Base-by-base conservation (phyloP, 1,139 yeast species). In the Hyphopichia burtonii region DNA sequence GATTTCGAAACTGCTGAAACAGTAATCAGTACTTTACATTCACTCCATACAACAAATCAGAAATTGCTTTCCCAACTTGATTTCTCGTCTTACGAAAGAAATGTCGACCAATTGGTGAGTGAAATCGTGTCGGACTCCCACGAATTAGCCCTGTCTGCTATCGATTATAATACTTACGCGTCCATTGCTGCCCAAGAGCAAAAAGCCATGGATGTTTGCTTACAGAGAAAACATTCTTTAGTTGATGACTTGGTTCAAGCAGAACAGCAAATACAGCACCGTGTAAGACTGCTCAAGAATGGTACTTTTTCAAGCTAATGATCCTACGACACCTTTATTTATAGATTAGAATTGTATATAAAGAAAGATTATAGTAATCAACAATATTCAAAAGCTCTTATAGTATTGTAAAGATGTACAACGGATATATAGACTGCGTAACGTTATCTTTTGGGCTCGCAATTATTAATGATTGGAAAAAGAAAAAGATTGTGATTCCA, bases 241-340 rank as follows among this genome's bases (percentile, higher is more conserved):
- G 76, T 72, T 20, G 72, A 74, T 42, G 49, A 42, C 4, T 50
- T 77, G 27, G 60, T 63, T 2, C 61, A 60, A 30, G 71, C 71
- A 0, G 80, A 75, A 41, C 58, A 64, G 19, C 45, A 40, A 10
- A 68, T 63, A 1, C 71, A 63, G 51, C 67, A 57, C 38, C 51
- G 56, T 37, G 37, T 39, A 10, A 25, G 38, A 6, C 17, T 18
- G 33, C 11, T 36, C 11, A 36, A 30, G 10, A 28, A 14, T n/a
- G 16, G 9, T 12, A 12, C 17, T 14, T n/a, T n/a, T n/a, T n/a
- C n/a, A n/a, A 30, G 5, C 4, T 30, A 25, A 25, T 10, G 23
- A 20, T 8, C 23, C 8, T 20, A 20, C 8, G 23, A n/a, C n/a
- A n/a, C n/a, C n/a, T n/a, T n/a, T 25, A 7, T 25, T 7, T 25